Evolutionary conservation across 257 asterid genomes (phyloP).

Genomic region (Capsicum rhomboideum): DNA sequence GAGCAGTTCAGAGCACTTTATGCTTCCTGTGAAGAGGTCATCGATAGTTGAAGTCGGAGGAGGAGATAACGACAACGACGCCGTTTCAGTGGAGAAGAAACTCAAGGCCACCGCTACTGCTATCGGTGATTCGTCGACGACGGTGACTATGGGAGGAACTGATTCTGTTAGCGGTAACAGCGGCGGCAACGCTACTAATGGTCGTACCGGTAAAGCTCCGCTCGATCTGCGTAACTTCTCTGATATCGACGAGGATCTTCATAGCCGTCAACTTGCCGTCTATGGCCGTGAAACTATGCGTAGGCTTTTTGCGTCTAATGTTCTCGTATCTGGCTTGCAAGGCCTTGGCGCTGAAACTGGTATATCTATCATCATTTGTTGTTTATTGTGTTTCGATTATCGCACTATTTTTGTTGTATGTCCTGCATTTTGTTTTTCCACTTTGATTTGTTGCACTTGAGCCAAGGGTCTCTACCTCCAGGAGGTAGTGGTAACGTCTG

Average conservation of each 20-base stretch:
- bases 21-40: slow-evolving; percentile 27
- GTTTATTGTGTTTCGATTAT: too few relatives aligned
- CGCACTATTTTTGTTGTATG: too few relatives aligned
- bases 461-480: too few relatives aligned
- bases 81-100: slow-evolving; percentile 4
- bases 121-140: slow-evolving; percentile 7
- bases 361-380: background rate
- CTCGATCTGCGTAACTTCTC: background rate
- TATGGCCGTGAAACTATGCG: slow-evolving; percentile 41
- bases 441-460: too few relatives aligned
- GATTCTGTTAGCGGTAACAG: background rate
- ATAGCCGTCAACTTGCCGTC: slow-evolving; percentile 18
- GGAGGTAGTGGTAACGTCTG: too few relatives aligned
- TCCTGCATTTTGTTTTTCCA: too few relatives aligned
- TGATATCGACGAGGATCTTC: slow-evolving; percentile 16
- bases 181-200: background rate
- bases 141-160: slow-evolving; percentile 13
- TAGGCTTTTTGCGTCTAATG: slow-evolving; percentile 31
- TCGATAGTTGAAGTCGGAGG: slow-evolving; percentile 9
- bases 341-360: slow-evolving; percentile 44
- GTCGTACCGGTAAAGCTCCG: background rate
- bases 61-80: background rate
- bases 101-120: slow-evolving; percentile 9
- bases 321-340: slow-evolving; percentile 37
- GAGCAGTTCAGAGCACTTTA: slow-evolving; percentile 23